phyloP scores from a whole-genome alignment of 208 protist genomes.

The Leishmania tarentolae region DNA sequence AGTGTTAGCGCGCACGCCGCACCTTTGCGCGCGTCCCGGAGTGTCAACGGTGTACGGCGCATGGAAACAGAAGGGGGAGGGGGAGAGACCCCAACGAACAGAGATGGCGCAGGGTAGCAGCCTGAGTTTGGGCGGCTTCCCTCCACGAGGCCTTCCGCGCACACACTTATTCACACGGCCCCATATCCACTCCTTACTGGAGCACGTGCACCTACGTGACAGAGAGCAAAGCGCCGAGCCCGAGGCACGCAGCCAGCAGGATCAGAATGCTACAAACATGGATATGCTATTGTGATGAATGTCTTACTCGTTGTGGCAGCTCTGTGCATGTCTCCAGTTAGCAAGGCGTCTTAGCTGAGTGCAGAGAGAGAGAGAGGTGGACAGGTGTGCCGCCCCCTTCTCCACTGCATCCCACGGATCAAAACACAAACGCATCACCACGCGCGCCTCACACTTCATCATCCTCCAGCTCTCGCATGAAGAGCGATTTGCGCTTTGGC shows the following conservation, averaged over 20 bases:
- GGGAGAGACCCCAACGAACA: not conserved
- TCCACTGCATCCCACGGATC: not conserved
- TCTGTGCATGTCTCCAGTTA: not conserved
- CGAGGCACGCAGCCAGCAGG: not conserved
- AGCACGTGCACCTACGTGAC: not conserved
- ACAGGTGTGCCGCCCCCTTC: not conserved
- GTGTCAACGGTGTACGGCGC: not conserved
- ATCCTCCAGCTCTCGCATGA: conserved; percentile 39
- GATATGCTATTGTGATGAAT: not conserved
- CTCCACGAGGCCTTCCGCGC: not conserved
- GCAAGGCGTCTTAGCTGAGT: not conserved
- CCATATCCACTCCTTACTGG: not conserved
- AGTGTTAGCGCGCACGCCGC: not conserved
- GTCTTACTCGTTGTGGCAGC: not conserved
- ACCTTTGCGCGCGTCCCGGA: not conserved
- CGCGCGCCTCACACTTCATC: conserved; percentile 7
- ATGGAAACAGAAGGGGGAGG: not conserved
- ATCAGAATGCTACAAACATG: not conserved
- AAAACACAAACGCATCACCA: not conserved
- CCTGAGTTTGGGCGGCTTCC: not conserved
- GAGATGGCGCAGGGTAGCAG: not conserved
- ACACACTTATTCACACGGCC: not conserved
- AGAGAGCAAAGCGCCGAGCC: not conserved
- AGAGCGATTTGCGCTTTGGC: conserved; percentile 61
- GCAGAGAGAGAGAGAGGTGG: not conserved